phyloP scores from a whole-genome alignment of 2,329 filamentous ascomycete genomes.

The Neurospora sp. region DNA sequence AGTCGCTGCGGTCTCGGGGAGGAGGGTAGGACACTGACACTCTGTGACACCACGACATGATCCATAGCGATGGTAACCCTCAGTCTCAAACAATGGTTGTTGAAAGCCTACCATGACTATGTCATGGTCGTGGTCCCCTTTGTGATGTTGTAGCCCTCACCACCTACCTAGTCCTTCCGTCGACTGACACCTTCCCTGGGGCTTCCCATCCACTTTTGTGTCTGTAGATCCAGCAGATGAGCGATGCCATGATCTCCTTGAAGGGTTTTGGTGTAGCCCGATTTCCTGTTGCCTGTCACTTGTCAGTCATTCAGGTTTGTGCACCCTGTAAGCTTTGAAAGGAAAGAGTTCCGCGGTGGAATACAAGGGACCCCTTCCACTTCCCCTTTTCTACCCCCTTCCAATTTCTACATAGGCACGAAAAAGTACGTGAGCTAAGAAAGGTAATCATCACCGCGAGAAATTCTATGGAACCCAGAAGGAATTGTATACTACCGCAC shows the following conservation, averaged over 20 bases:
- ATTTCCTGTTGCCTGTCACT: neutral
- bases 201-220: neutral
- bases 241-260: neutral
- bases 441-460: neutral
- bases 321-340: neutral
- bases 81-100: neutral
- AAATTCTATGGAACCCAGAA: neutral
- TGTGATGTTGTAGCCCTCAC: neutral
- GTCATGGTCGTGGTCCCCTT: neutral
- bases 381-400: neutral
- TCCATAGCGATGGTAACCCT: neutral
- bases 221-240: neutral
- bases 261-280: neutral
- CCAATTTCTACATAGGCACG: neutral
- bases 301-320: neutral
- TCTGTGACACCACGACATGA: neutral
- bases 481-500: constrained; percentile 2
- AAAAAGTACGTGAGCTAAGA: neutral
- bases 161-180: neutral
- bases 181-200: neutral
- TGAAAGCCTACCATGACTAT: neutral
- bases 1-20: neutral
- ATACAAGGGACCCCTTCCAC: neutral
- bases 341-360: neutral
- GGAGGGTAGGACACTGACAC: neutral